phyloP scores from a whole-genome alignment of 352 stramenopile species.

The Globisporangium polare region DNA sequence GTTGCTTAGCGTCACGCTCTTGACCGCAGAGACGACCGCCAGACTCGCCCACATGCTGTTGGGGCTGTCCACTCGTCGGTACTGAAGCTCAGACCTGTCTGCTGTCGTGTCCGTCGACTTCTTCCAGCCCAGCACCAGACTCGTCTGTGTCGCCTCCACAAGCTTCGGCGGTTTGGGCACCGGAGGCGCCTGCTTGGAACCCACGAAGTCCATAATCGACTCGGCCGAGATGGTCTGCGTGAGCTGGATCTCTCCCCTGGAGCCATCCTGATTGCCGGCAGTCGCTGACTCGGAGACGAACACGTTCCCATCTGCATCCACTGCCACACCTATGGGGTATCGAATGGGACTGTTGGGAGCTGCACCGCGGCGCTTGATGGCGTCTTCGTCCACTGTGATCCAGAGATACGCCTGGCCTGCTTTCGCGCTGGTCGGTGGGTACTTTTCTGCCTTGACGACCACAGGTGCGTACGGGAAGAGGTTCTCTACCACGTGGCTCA shows the following conservation, averaged over 20 bases:
- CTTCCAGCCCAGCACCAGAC: conserved; percentile 57
- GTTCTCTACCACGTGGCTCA: conserved; percentile 71
- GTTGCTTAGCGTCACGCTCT: conserved; percentile 37
- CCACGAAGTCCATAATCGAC: conserved; percentile 57
- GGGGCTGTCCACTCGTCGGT: conserved; percentile 37
- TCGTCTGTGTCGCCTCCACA: conserved; percentile 45
- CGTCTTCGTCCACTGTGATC: conserved; percentile 68
- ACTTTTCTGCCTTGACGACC: conserved; percentile 68
- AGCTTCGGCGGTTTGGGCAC: conserved; percentile 35
- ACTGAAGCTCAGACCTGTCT: conserved; percentile 76
- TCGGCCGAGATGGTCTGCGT: conserved; percentile 55
- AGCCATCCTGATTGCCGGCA: neutral
- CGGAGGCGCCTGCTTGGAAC: conserved; percentile 31
- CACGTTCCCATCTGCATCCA: conserved; percentile 67
- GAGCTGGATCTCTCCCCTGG: conserved; percentile 10
- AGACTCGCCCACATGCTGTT: conserved; percentile 51
- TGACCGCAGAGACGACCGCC: conserved; percentile 25
- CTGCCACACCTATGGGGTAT: conserved; percentile 65
- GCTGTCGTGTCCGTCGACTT: conserved; percentile 55
- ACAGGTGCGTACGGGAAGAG: conserved; percentile 77
- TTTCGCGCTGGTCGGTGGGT: conserved; percentile 46
- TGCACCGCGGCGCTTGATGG: conserved; percentile 48
- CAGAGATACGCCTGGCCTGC: conserved; percentile 69
- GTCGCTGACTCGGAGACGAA: conserved; percentile 50
- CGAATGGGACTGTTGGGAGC: conserved; percentile 34